Conservation (phyloP, 2,329 filamentous ascomycete species). For the Corinectria fuckeliana region DNA sequence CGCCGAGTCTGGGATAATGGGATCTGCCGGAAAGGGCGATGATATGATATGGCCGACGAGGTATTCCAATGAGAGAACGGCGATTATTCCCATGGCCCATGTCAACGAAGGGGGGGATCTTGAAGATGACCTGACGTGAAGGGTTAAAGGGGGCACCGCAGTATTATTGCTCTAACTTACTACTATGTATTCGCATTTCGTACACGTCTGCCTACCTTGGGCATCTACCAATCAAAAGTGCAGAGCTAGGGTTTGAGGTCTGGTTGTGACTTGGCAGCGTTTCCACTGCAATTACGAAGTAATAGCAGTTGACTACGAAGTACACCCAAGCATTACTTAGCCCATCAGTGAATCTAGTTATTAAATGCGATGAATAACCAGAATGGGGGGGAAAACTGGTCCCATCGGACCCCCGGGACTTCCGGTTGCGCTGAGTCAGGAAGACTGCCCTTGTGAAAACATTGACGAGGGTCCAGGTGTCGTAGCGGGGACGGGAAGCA, state of each 20-base stretch:
- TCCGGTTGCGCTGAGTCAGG: conserved; percentile 1
- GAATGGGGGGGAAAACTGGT: no score
- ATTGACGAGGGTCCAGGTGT: neutral
- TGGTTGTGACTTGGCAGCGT: neutral
- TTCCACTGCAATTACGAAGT: neutral
- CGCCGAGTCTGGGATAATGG: conserved; percentile 17
- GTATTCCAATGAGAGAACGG: conserved; percentile 25
- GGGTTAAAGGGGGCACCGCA: neutral
- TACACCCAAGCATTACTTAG: neutral
- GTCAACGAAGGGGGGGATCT: neutral
- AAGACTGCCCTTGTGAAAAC: neutral
- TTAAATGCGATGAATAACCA: neutral
- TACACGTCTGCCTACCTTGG: neutral
- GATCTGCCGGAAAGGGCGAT: conserved; percentile 22
- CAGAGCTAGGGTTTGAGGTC: neutral
- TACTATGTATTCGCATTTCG: no score
- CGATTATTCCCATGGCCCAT: conserved; percentile 8
- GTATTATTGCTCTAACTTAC: no score
- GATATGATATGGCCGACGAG: conserved; percentile 1
- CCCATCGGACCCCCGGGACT: conserved; percentile 14
- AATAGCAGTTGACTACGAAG: neutral
- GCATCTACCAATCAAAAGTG: neutral
- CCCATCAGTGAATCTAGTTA: neutral
- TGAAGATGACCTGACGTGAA: neutral
- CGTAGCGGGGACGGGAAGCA: neutral